Conservation (phyloP, 768 basidiomycete species). For the Auriculariales sp. region DNA sequence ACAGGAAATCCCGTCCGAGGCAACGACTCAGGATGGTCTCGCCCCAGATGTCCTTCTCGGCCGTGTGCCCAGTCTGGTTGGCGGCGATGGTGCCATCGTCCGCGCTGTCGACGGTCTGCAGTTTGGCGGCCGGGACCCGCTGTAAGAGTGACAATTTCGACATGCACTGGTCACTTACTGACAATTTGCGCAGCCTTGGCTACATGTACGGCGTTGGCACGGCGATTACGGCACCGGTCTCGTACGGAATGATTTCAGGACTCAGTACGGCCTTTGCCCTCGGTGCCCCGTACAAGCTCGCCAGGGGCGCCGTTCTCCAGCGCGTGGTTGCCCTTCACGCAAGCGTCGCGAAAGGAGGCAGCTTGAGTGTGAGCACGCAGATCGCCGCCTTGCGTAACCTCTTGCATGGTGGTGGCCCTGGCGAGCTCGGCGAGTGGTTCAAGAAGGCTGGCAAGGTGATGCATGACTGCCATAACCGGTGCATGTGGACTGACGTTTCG, state of each 20-base stretch:
- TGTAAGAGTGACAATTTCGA: slow-evolving; percentile 32
- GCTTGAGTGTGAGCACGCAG: slow-evolving; percentile 21
- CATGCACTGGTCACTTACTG: neutral
- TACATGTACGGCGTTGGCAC: slow-evolving; percentile 53
- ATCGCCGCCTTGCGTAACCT: slow-evolving; percentile 20
- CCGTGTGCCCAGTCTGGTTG: slow-evolving; percentile 33
- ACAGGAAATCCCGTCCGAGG: slow-evolving; percentile 21
- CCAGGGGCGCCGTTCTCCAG: slow-evolving; percentile 44
- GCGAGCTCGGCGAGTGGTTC: slow-evolving; percentile 45
- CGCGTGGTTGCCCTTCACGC: slow-evolving; percentile 51
- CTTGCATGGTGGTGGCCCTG: slow-evolving; percentile 13
- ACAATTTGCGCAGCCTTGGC: slow-evolving; percentile 30
- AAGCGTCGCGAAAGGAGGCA: slow-evolving; percentile 23
- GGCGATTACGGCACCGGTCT: slow-evolving; percentile 36
- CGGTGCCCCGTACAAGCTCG: slow-evolving; percentile 40
- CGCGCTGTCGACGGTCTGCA: slow-evolving; percentile 45
- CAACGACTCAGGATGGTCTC: slow-evolving; percentile 20
- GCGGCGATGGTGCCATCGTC: slow-evolving; percentile 42
- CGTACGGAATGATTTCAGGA: slow-evolving; percentile 37
- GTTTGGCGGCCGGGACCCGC: slow-evolving; percentile 52
- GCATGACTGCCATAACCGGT: neutral
- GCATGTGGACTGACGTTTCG: slow-evolving; percentile 5
- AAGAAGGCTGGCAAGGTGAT: slow-evolving; percentile 38
- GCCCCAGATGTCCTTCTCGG: slow-evolving; percentile 10
- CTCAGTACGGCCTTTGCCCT: slow-evolving; percentile 49